phyloP scores from a whole-genome alignment of 768 basidiomycete genomes.

The Boletus rubropictus region DNA sequence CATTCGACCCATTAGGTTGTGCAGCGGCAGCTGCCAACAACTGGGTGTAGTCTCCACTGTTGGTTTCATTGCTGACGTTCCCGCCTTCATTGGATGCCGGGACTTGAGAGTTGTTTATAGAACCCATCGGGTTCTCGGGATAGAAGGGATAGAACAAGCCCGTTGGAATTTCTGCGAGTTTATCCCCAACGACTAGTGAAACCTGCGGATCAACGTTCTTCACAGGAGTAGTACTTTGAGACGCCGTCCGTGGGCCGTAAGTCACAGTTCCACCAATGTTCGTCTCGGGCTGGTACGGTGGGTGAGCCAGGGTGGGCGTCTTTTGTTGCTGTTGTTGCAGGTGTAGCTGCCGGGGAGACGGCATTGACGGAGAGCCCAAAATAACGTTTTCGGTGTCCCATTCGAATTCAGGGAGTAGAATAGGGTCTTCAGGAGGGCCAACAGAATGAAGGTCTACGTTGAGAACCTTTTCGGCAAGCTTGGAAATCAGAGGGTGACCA shows the following conservation, averaged over 20 bases:
- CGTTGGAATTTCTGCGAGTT: slow-evolving; percentile 61
- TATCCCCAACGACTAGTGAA: slow-evolving; percentile 22
- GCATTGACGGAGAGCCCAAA: slow-evolving; percentile 21
- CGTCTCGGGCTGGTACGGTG: slow-evolving; percentile 30
- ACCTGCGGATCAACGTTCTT: slow-evolving; percentile 20
- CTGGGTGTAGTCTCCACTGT: slow-evolving; percentile 41
- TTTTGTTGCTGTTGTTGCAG: slow-evolving; percentile 30
- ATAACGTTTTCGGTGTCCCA: slow-evolving; percentile 40
- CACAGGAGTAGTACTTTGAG: slow-evolving; percentile 28
- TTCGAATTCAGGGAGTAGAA: slow-evolving; percentile 39
- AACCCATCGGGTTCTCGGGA: slow-evolving; percentile 44
- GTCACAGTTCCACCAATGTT: slow-evolving; percentile 13
- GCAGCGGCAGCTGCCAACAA: slow-evolving; percentile 55
- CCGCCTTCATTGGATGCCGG: slow-evolving; percentile 19
- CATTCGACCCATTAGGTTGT: slow-evolving; percentile 47
- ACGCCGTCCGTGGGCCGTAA: slow-evolving; percentile 27
- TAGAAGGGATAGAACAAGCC: slow-evolving; percentile 76
- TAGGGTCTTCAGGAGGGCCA: slow-evolving; percentile 33
- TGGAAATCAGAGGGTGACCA: slow-evolving; percentile 78
- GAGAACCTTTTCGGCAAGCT: slow-evolving; percentile 77
- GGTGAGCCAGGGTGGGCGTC: slow-evolving; percentile 34
- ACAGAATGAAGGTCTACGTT: slow-evolving; percentile 63
- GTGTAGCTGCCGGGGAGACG: slow-evolving; percentile 25
- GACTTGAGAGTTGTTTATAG: slow-evolving; percentile 14
- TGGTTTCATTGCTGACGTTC: slow-evolving; percentile 12